Base-by-base conservation (phyloP, 148 eudicot genomes). In the Chenopodium formosanum region DNA sequence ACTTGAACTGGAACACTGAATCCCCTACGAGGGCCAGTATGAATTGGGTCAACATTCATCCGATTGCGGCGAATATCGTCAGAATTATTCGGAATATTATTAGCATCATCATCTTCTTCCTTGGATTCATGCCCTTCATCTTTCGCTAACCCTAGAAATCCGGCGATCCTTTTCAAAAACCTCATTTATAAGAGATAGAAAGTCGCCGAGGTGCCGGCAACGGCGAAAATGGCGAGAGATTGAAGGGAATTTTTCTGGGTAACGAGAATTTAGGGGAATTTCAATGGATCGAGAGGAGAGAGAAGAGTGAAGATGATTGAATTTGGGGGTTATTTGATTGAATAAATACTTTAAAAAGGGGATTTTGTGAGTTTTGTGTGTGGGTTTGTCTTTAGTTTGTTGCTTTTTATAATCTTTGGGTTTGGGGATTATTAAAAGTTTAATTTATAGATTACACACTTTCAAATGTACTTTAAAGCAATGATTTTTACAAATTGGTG, bases 1-100 rank as follows among this genome's bases (percentile, higher is more conserved):
- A 95, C 92, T 77, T 94, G 89, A 29, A 93, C 92, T 0, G 97
- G 86, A 2, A 95, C 98, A 84, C 97, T 90, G 81, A 92, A 95
- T 46, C 98, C 98, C 79, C 70, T 90, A 10, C 97, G 91, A 4
- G 88, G 89, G 27, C 83, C 87, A 16, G 85, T 73, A 7, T 87
- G 90, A 81, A 89, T 83, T 27, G 89, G 88, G 68, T 88, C 86
- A 3, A 56, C 85, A 32, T 52, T 53, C 73, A 25, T 25, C 20
- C 85, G 87, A 75, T 77, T 78, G 23, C 67, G 68, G 9, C 81
- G 83, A 63, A 46, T 40, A 75, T 75, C 80, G 22, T 50, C 69
- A 9, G 12, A 48, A 77, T 81, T 71, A 27, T 62, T 60, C 25
- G n/a, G 46, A 19, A 40, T 40, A 40, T 80, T 80, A 3, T 17